Base-by-base conservation (phyloP, 2,329 filamentous ascomycete species). In the Pseudogymnoascus sp. region DNA sequence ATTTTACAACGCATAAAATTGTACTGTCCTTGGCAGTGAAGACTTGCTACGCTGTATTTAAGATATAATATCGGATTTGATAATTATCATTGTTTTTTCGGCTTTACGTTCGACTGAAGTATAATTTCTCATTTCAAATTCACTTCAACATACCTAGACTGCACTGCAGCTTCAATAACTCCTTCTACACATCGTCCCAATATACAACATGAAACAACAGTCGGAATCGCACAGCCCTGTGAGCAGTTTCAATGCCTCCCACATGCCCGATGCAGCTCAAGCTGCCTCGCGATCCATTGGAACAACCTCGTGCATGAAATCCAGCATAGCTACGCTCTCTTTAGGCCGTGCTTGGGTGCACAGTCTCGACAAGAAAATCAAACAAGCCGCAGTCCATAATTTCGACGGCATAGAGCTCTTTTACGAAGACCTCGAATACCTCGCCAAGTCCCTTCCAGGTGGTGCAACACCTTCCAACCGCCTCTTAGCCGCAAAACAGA, bases 351-450 rank as follows among this genome's bases (percentile, higher is more conserved):
- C 85, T 69, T 80, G 88, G 70, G 84, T 88, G 65, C 90, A 93
- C 73, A 77, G 79, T 29, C 79, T 93, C 21, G 74, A 79, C 1
- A 76, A 82, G 70, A 93, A 92, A 71, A 81, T 93, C 58, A 80
- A 86, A 70, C 82, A 85, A 76, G 89, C 89, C 8, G 77, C 82
- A 5, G 77, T 79, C 61, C 80, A 88, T 67, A 86, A 85, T 17
- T 84, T 91, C 71, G 73, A 81, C 63, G 88, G 87, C 60, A 83
- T 93, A 66, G 90, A 93, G 72, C 79, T 92, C 17, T 92, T 91
- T 77, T 86, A 88, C 73, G 89, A 93, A 71, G 90, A 93, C 71
- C 80, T 93, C 3, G 77, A 84, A 63, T 84, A 85, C 68, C 70
- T 88, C 12, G 84, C 87, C 66, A 60, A 64, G 41, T 62, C 64